These are phyloP conservation scores for Ophiorrhiza pumila DNA, from an alignment of 257 asterid genomes.

Conservation along the genomic window DNA sequence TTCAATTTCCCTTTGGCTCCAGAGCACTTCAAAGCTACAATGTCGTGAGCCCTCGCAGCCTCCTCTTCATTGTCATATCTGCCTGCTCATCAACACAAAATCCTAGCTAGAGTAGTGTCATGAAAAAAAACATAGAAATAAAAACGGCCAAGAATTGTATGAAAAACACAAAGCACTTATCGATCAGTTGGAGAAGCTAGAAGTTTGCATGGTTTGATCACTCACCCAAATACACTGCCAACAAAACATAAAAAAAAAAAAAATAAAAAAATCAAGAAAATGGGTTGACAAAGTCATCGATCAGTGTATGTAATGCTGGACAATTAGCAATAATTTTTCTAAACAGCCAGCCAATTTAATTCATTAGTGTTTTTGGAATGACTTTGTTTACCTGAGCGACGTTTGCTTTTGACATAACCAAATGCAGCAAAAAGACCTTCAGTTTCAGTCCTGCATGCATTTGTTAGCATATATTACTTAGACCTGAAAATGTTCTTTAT, in stretches of 20 bases:
- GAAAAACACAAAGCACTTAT: background rate
- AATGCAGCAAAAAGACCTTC: background rate
- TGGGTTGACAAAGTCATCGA: background rate
- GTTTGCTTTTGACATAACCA: background rate
- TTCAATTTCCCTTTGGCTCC: background rate
- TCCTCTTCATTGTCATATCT: background rate
- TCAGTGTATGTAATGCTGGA: background rate
- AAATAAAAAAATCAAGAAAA: background rate
- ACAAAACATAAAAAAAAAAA: background rate
- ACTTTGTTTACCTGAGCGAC: background rate
- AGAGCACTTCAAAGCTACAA: background rate
- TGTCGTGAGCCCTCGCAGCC: slow-evolving; percentile 10
- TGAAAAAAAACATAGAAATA: too few species aligned
- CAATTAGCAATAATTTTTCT: background rate
- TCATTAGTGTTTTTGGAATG: background rate
- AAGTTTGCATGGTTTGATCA: background rate
- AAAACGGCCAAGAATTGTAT: background rate
- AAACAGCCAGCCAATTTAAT: too few species aligned
- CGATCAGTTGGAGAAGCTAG: background rate
- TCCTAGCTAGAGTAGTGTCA: background rate
- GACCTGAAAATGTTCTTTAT: too few species aligned
- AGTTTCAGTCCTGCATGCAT: background rate
- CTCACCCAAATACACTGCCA: slow-evolving; percentile 1
- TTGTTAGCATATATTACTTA: too few species aligned
- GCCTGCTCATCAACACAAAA: background rate